Evolutionary conservation across 2,329 filamentous ascomycete genomes (phyloP).

Genomic region (Aspergillus intermedius): DNA sequence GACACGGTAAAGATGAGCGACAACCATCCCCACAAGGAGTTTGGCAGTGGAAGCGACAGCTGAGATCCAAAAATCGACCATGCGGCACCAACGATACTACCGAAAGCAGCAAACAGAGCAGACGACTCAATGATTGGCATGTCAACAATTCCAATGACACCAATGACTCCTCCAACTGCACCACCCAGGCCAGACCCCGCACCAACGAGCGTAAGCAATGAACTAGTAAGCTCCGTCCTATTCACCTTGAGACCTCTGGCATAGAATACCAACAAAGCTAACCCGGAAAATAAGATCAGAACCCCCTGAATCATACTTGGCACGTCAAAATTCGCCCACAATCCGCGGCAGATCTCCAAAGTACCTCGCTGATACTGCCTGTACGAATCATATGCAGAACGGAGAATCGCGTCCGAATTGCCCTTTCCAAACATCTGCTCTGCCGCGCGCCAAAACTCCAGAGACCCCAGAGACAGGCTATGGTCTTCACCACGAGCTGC

Average conservation of each 20-base stretch:
- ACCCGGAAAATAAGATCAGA: slow-evolving; percentile 58
- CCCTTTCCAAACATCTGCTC: slow-evolving; percentile 42
- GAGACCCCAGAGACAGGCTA: slow-evolving; percentile 49
- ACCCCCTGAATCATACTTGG: slow-evolving; percentile 79
- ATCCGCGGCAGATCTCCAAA: slow-evolving; percentile 66
- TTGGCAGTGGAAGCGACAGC: slow-evolving; percentile 55
- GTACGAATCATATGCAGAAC: slow-evolving; percentile 52
- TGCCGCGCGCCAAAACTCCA: slow-evolving; percentile 55
- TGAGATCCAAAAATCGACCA: slow-evolving; percentile 33
- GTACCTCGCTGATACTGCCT: slow-evolving; percentile 70
- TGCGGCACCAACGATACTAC: slow-evolving; percentile 40
- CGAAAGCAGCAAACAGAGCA: slow-evolving; percentile 37
- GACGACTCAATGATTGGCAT: slow-evolving; percentile 26
- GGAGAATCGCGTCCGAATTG: slow-evolving; percentile 33
- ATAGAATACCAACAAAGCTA: slow-evolving; percentile 67
- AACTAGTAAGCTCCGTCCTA: slow-evolving; percentile 47
- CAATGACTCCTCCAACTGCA: slow-evolving; percentile 19
- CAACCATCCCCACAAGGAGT: slow-evolving; percentile 82
- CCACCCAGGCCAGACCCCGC: slow-evolving; percentile 44
- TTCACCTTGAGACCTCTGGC: slow-evolving; percentile 53
- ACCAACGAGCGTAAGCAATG: slow-evolving; percentile 47
- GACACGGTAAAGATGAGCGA: slow-evolving; percentile 73
- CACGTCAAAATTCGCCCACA: slow-evolving; percentile 92
- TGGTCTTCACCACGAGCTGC: slow-evolving; percentile 62
- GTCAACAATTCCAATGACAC: slow-evolving; percentile 20